Base-by-base conservation (phyloP, 495 filamentous ascomycete species). In the Lichina pygmaea region DNA sequence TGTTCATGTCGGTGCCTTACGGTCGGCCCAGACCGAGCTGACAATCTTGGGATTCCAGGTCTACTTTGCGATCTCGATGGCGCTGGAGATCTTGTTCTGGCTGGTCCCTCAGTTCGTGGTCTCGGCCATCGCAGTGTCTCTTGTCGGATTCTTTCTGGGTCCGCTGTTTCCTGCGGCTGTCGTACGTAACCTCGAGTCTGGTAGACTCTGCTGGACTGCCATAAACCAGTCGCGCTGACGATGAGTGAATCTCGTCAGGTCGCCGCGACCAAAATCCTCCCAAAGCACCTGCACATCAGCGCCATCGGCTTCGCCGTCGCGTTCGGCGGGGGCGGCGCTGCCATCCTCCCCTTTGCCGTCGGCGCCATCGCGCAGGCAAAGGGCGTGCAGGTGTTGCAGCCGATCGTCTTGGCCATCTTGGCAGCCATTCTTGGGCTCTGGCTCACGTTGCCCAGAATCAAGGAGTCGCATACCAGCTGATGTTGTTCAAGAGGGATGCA, bases 291-390 rank as follows among this genome's bases (percentile, higher is more conserved):
- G 12, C 84, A 93, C 54, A 80, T 93, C 34, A 72, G 67, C 45
- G 75, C 78, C 0, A 79, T 93, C 43, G 83, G 84, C 0, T 91
- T 91, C 50, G 78, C 78, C 2, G 76, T 78, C 5, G 81, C 84
- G 0, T 76, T 86, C 59, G 84, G 84, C 2, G 77, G 81, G 0
- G 69, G 68, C 7, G 84, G 84, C 0, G 83, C 80, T 3, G 80
- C 81, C 0, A 56, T 86, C 12, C 71, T 93, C 43, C 84, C 84
- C 0, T 93, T 92, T 55, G 78, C 71, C 0, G 78, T 92, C 0
- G 83, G 83, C 1, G 80, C 80, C 0, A 77, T 91, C 57, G 84
- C 82, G 7, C 76, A 89, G 57, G 70, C 67, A 12, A 78, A 71
- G 56, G 83, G 84, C 12, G 81, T 89, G 8, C 57, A 74, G 53